phyloP scores from a whole-genome alignment of 108 stramenopile species.

The Ochromonas danica region DNA sequence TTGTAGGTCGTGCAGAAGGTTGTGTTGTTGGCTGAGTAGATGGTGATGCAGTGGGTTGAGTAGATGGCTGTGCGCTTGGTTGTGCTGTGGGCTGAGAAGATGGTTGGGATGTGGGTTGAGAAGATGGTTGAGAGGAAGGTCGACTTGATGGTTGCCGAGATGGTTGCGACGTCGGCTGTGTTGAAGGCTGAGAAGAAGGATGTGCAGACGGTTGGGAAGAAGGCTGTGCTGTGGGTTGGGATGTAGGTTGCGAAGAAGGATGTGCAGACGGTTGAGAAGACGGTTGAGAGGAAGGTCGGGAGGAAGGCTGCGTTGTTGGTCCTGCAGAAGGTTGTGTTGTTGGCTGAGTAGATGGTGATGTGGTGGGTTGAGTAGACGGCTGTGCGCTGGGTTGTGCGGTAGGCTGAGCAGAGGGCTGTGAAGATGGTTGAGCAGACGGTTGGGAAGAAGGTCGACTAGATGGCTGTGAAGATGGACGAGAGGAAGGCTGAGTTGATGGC shows the following conservation, averaged over 20 bases:
- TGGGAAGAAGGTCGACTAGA: no score
- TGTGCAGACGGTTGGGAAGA: no score
- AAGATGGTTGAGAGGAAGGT: no score
- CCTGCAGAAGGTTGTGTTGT: not conserved
- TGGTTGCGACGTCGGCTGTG: no score
- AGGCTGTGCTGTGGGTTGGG: no score
- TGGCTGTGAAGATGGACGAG: not conserved
- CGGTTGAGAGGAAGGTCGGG: not conserved
- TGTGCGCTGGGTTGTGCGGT: no score
- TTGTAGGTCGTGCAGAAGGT: not conserved
- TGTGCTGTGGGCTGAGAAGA: not conserved
- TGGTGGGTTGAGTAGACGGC: constrained; percentile 7
- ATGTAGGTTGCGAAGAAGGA: not conserved
- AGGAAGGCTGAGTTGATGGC: no score
- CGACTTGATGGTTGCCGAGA: no score
- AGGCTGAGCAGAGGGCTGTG: no score
- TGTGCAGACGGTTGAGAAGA: not conserved
- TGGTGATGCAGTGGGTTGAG: not conserved
- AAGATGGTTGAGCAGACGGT: no score
- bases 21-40: not conserved
- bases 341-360: not conserved
- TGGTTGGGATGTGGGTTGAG: no score
- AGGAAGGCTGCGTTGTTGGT: not conserved
- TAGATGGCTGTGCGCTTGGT: not conserved
- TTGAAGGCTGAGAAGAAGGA: no score